Evolutionary conservation across 345 rosid genomes (phyloP), one percentile per base, ranked within the genome.

Genomic region (Eucalyptus microcorys): DNA sequence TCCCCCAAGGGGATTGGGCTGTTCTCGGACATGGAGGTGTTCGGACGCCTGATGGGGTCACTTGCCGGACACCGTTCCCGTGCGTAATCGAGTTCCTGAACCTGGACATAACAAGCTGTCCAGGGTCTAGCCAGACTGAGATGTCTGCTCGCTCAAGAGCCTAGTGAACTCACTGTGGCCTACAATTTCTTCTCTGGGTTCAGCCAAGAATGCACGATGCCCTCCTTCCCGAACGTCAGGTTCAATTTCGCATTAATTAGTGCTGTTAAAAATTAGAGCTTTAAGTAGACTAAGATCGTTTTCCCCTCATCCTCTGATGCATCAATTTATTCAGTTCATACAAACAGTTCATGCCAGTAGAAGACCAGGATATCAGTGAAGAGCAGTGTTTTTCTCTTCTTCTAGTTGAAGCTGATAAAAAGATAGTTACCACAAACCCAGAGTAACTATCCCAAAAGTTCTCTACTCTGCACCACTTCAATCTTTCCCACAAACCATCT

Each of bases 181-280:
- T 96, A 92, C 91, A 96, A 96, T 91, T 97, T 97, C 97, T 94
- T 96, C 90, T 96, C 99, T 47, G 99, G 98, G 93, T 91, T 96
- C 81, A 95, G 97, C 91, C 94, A 94, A 42, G 94, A 94, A 10
- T 97, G 99, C 87, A 83, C 95, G 42, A 95, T 89, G 87, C 87
- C 93, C 89, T 93, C 86, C 71, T 90, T 89, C 81, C 90, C 96
- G 85, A 92, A 91, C 86, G 92, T 89, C 40, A 98, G 98, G 71
- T 96, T 97, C 87, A 98, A 97, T 90, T 96, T 95, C 91, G 49
- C 95, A 17, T 88, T 5, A 97, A 97, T 55, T 96, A 98, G 4
- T 19, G 55, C 1, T 50, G 55, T 50, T 17, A 50, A 50, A 50
- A 50, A 17, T 50, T 50, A 17, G 55, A 17, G 22, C 55, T 17